Base-by-base conservation (phyloP, 805 yeast genomes). In the Starmerella asiatica region DNA sequence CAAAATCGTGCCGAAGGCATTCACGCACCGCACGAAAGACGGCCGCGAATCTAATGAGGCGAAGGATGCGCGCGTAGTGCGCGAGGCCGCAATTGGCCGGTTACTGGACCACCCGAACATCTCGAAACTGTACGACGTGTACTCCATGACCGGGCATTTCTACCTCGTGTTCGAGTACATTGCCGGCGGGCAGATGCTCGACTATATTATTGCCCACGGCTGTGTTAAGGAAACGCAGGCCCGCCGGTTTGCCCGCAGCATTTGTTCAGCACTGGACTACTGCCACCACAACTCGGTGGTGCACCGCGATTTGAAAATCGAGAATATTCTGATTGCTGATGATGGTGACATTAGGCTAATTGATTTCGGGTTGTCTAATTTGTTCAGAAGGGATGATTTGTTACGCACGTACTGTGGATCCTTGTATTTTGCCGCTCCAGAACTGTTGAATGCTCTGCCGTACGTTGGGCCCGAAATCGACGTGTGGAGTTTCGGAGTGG, bases 401-500 rank as follows among this genome's bases (percentile, higher is more conserved):
- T 72, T 91, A 55, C 83, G 81, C 55, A 91, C 99, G 1, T 91
- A 83, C 56, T 91, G 99, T 67, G 99, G 99, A 3, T 85, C 96
- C 1, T 67, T 91, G 37, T 91, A 91, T 58, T 91, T 91, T 70
- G 99, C 98, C 1, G 98, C 99, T 0, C 99, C 99, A 0, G 99
- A 91, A 59, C 68, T 91, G 50, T 66, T 91, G 39, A 80, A 82
- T 43, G 98, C 97, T 1, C 76, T 75, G 49, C 96, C 95, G 1
- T 91, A 91, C 54, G 67, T 72, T 28, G 99, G 98, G 0, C 98
- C 98, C 1, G 98, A 91, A 58, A 95, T 91, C 35, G 98, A 91
- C 59, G 78, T 91, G 16, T 91, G 98, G 98, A 83, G 95, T 2
- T 88, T 86, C 66, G 98, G 98, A 48, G 94, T 91, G 24, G 97